Evolutionary conservation across 805 yeast species (phyloP), one percentile per base, ranked within the genome.

Genomic region (Ogataea kodamae): DNA sequence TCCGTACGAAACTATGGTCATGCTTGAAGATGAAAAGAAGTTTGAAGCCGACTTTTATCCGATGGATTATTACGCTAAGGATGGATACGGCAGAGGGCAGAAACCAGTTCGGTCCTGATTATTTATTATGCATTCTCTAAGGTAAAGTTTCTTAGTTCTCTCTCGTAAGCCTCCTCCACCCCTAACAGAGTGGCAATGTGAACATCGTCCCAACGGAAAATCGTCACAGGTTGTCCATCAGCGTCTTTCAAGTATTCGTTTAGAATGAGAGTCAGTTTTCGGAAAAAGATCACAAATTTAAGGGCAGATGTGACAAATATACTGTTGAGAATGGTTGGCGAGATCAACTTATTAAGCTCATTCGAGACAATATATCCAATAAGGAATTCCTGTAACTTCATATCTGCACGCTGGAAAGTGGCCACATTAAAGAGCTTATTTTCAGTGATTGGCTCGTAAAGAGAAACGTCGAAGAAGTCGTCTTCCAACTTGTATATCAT

Each of bases 1-100:
- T 0, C 98, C 98, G 0, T 92, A 92, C 55, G 98, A 92, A 55
- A 87, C 96, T 0, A 87, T 85, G 86, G 95, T 89, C 5, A 72
- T 88, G 71, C 59, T 92, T 46, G 81, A 75, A 6, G 70, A 78
- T 28, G 97, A 88, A 50, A 63, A 63, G 22, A 69, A 65, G 59
- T 84, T 92, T 75, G 64, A 59, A 28, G 72, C 72, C 24, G 66
- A 66, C 1, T 78, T 70, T 37, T 92, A 92, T 54, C 97, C 97
- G 7, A 92, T 92, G 98, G 97, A 92, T 56, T 92, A 90, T 56
- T 92, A 92, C 54, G 78, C 81, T 6, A 73, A 74, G 47, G 84
- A 87, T 32, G 97, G 98, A 1, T 89, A 88, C 51, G 97, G 97
- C 8, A 70, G 97, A 45, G 97, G 96, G 5, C 67, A 75, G 46